Evolutionary conservation across 2,329 filamentous ascomycete genomes (phyloP), one percentile per base, ranked within the genome.

Genomic region (Penicillium sumatraense): DNA sequence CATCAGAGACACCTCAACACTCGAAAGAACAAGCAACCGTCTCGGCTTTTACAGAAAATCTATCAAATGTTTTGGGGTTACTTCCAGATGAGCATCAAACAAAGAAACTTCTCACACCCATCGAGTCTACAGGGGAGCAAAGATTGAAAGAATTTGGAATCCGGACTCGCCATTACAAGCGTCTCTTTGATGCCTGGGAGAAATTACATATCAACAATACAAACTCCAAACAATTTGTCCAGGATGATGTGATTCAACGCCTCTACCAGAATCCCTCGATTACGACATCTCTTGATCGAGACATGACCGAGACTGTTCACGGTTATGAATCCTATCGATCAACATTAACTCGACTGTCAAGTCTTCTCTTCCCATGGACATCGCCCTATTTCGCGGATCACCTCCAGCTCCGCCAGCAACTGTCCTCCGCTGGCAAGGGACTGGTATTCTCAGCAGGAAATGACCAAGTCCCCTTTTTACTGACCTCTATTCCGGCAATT

Each of bases 381-480:
- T n/a, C 42, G 23, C 49, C 49, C 4, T 51, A 51, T 14, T 51
- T 45, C 49, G 38, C 49, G 7, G 49, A 51, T 10, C 49, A 51
- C 13, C 38, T 44, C 10, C 49, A 51, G 20, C 29, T 51, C 18
- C 42, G 42, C n/a, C 42, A 46, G 11, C 42, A 46, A 46, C 9
- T 46, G 33, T 14, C 20, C 16, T 46, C 42, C 42, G 42, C 42
- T 7, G 26, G 26, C 11, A 26, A 27, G 20, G 49, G 49, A 36
- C 71, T 80, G 8, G 78, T 80, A 2, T 73, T 80, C 16, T 77
- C 77, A 0, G 77, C 75, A 13, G 78, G 77, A 4, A 74, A 79
- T 52, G 67, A 71, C 13, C 78, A 80, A 56, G 75, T 76, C 3
- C 67, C 68, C 1, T 79, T 73, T 57, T 67, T 81, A 4, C 57